Base-by-base conservation (phyloP, 768 basidiomycete genomes). In the Phylloporus rhodoxanthus region DNA sequence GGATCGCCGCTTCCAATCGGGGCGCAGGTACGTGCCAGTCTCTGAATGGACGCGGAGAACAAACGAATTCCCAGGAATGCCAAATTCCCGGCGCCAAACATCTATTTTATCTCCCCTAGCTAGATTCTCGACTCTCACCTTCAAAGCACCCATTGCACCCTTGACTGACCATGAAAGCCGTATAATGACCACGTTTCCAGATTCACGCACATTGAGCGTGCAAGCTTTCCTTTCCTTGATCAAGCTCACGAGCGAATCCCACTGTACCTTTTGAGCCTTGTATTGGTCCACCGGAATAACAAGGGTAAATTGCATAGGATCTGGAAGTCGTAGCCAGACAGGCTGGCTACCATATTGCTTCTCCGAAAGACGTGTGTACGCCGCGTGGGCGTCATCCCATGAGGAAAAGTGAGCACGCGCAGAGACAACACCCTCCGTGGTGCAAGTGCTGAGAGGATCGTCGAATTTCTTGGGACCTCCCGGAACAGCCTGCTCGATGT, bases 101-200 rank as follows among this genome's bases (percentile, higher is more conserved):
- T 65, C 63, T 3, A 83, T 64, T 30, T 64, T 75, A 34, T 77
- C 74, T 5, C 82, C 82, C 20, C 68, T 69, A 2, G 72, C 75
- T 33, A 84, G 59, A 45, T 68, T 74, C 60, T 84, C 82, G 0
- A 80, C 76, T 45, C 81, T 68, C 11, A 83, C 81, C 65, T 82
- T 84, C 51, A 84, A 57, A 5, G 73, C 69, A 1, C 82, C 82
- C 1, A 76, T 71, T 2, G 72, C 72, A 54, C 76, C 75, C 63
- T 77, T 77, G 43, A 76, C 75, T 13, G 75, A 68, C 0, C 82
- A 81, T 1, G 67, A 55, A n/a, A 82, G 68, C 4, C 65, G 71
- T 34, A 83, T 70, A 14, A 67, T 62, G 38, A 75, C 69, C 8
- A 39, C 41, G 29, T 58, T 56, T 20, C 55, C 58, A 8, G 20